Evolutionary conservation across 148 eudicot genomes (phyloP), one percentile per base, ranked within the genome.

Genomic region (Chenopodium berlandieri): DNA sequence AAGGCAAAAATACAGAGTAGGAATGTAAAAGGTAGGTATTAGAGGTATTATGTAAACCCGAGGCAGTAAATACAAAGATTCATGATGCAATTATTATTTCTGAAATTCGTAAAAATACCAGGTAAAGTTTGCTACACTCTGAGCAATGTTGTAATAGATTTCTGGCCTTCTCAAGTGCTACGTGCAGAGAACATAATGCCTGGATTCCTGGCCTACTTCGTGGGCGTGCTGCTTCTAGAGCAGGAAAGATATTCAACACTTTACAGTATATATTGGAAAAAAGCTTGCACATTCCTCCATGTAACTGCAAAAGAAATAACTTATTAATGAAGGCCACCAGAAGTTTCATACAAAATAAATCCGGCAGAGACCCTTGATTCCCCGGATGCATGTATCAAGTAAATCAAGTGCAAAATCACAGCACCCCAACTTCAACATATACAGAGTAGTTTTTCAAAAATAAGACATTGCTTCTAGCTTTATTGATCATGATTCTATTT

Each of bases 151-250:
- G 99, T 78, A 96, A 89, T 52, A 93, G 87, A 84, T 85, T 92
- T 88, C 91, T 91, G 44, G 97, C 88, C 90, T 96, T 96, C 87
- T 96, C 99, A 47, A 96, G 92, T 25, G 99, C 97, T 75, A 96
- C 85, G 82, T 96, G 99, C 79, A 96, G 83, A 64, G 97, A 90
- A 79, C 99, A 96, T 78, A 96, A 87, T 69, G 98, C 97, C 84
- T 94, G 99, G 87, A 96, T 96, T 40, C 99, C 99, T 23, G 99
- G 86, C 70, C 93, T 91, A 85, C 99, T 94, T 82, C 98, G 88
- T 31, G 99, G 99, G 14, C 99, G 86, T 65, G 98, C 94, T 7
- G 94, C 98, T 92, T 96, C 99, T 75, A 96, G 83, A 47, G 86
- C 89, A 60, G 99, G 99, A 85, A 96, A 96, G 80, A 96, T 89